Evolutionary conservation across 2,329 filamentous ascomycete genomes (phyloP), one percentile per base, ranked within the genome.

Genomic region (Phaeosphaeriaceae sp.): DNA sequence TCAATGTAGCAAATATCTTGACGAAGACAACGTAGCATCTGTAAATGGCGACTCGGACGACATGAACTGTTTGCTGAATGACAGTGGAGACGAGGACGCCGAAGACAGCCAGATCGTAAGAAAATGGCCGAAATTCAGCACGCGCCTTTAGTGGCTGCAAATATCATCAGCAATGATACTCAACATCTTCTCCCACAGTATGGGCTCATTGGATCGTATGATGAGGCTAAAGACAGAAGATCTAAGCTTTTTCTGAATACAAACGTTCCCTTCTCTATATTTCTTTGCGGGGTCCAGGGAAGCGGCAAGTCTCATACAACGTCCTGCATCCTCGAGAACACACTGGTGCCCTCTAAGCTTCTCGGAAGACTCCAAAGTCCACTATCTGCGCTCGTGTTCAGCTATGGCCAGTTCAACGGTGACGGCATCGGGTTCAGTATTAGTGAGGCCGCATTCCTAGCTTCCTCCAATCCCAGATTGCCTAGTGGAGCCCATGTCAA

Each of bases 271-370:
- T 83, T 78, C 55, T 85, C 83, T 0, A 74, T 78, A 0, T 87
- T 87, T 61, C 82, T 87, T 16, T 87, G 85, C 51, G 85, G 85
- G 1, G 81, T 81, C 1, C 84, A 87, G 58, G 85, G 84, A 0
- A 81, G 79, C 35, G 85, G 85, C 0, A 87, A 87, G 59, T 83
- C 79, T 16, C 82, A 87, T 48, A 86, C 83, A 0, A 71, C 85
- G 2, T 80, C 81, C 0, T 84, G 80, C 57, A 72, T 87, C 39
- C 71, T 87, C 6, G 64, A 68, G 37, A 67, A 68, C 18, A 46
- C 58, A 2, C 71, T 88, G 0, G 68, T 84, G 1, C 58, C 66
- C 0, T 80, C 64, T 6, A 42, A 75, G 0, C 58, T 66, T 2
- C 62, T 79, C 1, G 80, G 79, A 1, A 67, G 66, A 2, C 64